phyloP scores from a whole-genome alignment of 1,284 basidiomycete species.

The Tilletia horrida region DNA sequence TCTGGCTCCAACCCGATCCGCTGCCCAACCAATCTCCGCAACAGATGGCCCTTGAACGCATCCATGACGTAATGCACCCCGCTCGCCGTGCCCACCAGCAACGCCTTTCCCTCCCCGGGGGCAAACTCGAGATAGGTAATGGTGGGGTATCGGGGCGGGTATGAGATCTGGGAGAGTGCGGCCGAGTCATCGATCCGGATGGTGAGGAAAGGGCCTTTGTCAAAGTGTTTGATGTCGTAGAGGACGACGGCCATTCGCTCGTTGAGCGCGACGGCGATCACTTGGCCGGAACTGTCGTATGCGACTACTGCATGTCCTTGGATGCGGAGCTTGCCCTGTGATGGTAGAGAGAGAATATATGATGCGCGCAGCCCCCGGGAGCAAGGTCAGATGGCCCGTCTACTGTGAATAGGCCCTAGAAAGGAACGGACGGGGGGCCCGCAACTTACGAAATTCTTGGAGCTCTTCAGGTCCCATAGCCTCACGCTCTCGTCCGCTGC shows the following conservation, averaged over 20 bases:
- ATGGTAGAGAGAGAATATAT: too few relatives aligned
- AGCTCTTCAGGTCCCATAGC: constrained; percentile 86
- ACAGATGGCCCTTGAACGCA: constrained; percentile 32
- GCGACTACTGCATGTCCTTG: constrained; percentile 73
- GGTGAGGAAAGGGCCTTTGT: constrained; percentile 79
- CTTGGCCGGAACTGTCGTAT: constrained; percentile 81
- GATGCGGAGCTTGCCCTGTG: constrained; percentile 60
- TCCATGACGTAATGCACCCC: constrained; percentile 77
- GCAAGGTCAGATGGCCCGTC: too few relatives aligned
- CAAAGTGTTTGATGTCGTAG: constrained; percentile 83
- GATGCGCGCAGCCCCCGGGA: neutral
- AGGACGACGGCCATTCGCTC: constrained; percentile 41
- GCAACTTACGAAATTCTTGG: constrained; percentile 64
- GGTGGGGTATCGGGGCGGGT: constrained; percentile 73
- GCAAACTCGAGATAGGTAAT: constrained; percentile 90
- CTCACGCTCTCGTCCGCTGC: constrained; percentile 92
- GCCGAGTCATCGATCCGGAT: constrained; percentile 66
- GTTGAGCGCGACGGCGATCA: constrained; percentile 90
- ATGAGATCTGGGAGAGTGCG: constrained; percentile 41
- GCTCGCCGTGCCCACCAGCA: constrained; percentile 88
- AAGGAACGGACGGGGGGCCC: too few relatives aligned
- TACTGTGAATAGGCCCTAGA: too few relatives aligned
- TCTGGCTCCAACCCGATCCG: constrained; percentile 13
- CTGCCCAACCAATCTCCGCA: constrained; percentile 37
- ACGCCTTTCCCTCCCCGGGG: constrained; percentile 73